Base-by-base conservation (phyloP, 371 early-diverging fungal species). In the Scutellospora calospora region DNA sequence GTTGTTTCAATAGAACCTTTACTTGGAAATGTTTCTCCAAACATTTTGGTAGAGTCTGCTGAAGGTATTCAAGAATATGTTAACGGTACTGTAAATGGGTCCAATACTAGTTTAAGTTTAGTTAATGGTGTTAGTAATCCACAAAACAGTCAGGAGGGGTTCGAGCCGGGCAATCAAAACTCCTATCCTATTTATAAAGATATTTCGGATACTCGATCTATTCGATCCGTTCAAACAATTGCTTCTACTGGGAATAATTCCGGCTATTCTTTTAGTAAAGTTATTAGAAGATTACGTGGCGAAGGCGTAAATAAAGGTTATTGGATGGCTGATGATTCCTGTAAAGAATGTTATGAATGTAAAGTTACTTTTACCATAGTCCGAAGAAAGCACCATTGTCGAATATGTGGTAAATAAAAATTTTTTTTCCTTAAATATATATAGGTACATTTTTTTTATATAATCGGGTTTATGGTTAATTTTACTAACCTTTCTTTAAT, bases 301-400 rank as follows among this genome's bases (percentile, higher is more conserved):
- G 92, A 91, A 59, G 91, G 91, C 12, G 80, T 86, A 12, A 91
- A 87, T 80, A 90, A 86, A 77, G 93, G 93, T 35, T 94, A 90
- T 79, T 95, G 95, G 95, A 95, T 95, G 93, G 89, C 91, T 18
- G 95, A 95, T 83, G 95, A 94, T 71, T 86, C 89, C 72, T 91
- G 91, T 78, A 91, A 91, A 81, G 93, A 93, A 79, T 96, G 96
- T 83, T 93, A 90, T 83, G 90, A 93, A 18, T 96, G 96, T 83
- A 91, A 90, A 68, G 83, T 83, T 27, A 89, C 91, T 0, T 96
- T 96, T 81, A 89, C 89, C 41, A 86, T 89, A 18, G 77, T 90
- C 1, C 85, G 94, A 65, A 85, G 96, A 59, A 93, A 90, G 79
- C 96, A 96, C 82, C 96, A 96, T 82, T 96, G 96, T 82, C 89